These are phyloP conservation scores for Sparassis latifolia DNA, from an alignment of 1,284 basidiomycete genomes.

Conservation along the genomic window DNA sequence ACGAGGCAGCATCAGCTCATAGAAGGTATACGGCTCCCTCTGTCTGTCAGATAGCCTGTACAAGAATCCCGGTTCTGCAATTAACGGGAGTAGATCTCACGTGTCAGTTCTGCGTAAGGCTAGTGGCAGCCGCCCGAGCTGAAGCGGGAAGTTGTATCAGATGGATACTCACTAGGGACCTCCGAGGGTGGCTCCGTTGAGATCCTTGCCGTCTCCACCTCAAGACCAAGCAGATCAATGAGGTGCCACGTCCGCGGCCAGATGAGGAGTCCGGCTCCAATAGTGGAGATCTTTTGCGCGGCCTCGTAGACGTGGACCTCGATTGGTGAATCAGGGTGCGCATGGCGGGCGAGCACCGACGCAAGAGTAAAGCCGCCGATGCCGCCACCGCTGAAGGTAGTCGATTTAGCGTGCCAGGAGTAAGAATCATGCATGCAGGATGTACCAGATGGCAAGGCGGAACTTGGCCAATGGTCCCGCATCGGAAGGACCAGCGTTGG, in stretches of 20 bases:
- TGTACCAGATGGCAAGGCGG: conserved; percentile 12
- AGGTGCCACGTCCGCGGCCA: conserved; percentile 35
- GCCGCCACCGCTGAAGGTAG: conserved; percentile 27
- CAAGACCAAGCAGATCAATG: conserved; percentile 28
- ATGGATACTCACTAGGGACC: no score
- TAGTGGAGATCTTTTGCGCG: conserved; percentile 26
- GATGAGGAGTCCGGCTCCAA: conserved; percentile 31
- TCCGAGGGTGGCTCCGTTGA: conserved; percentile 1
- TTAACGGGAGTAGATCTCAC: background rate
- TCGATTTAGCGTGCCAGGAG: background rate
- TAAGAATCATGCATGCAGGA: background rate
- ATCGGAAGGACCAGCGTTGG: no score
- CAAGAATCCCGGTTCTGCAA: conserved; percentile 4
- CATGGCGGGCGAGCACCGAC: conserved; percentile 25
- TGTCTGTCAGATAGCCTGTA: conserved; percentile 4
- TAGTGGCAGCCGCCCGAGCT: no score
- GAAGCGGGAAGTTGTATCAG: no score
- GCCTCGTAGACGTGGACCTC: conserved; percentile 31
- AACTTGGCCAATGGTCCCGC: conserved; percentile 1
- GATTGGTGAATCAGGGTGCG: conserved; percentile 17
- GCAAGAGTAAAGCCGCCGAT: conserved; percentile 33
- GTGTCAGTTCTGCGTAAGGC: no score
- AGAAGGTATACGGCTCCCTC: conserved; percentile 2
- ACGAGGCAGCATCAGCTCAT: conserved; percentile 6
- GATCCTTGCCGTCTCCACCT: conserved; percentile 22